Evolutionary conservation across 2,329 filamentous ascomycete genomes (phyloP).

Genomic region (Stromatinia cepivora): DNA sequence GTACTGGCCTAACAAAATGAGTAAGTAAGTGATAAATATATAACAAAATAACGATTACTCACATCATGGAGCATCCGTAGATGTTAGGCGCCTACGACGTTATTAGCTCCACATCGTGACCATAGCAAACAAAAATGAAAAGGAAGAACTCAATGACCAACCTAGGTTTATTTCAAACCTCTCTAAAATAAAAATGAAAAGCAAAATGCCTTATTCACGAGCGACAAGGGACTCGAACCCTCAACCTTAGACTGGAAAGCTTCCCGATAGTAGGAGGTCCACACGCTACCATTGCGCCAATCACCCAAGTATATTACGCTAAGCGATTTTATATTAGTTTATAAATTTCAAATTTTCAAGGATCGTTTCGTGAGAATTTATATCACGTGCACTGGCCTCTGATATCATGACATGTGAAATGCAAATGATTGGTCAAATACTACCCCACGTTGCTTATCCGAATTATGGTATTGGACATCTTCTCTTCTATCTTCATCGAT

Average conservation of each 20-base stretch:
- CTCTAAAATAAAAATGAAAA: background rate
- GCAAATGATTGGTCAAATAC: background rate
- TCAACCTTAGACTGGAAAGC: constrained; percentile 17
- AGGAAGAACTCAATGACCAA: background rate
- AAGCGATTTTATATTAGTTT: background rate
- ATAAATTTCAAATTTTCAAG: background rate
- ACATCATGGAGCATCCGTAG: background rate
- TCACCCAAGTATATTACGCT: background rate
- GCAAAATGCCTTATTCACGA: background rate
- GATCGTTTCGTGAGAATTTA: background rate
- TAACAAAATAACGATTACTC: too few relatives aligned
- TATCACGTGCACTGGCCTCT: background rate
- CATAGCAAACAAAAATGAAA: too few relatives aligned
- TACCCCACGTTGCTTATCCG: constrained; percentile 5
- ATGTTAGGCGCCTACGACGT: background rate
- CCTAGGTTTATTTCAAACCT: background rate
- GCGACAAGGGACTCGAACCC: constrained; percentile 21
- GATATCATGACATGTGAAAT: background rate
- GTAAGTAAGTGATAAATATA: background rate
- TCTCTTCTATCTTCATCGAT: background rate
- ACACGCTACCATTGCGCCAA: constrained; percentile 23
- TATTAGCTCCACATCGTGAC: background rate
- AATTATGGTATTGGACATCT: background rate
- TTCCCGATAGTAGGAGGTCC: constrained; percentile 19
- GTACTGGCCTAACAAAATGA: background rate